These are phyloP conservation scores for Geranium brycei DNA, from an alignment of 345 rosid species.

Conservation along the genomic window DNA sequence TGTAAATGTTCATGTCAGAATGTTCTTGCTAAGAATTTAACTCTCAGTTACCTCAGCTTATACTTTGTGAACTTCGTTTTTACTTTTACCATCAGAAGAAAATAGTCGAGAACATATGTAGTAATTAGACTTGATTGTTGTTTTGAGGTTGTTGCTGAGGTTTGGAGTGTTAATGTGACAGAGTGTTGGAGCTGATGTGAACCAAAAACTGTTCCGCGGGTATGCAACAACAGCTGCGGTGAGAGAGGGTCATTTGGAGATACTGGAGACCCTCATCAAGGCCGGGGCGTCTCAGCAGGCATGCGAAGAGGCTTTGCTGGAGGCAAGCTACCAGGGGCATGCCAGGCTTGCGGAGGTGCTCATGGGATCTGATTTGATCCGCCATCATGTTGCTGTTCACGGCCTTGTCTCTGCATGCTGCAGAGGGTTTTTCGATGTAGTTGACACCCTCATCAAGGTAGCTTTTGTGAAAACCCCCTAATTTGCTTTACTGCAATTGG, in stretches of 20 bases:
- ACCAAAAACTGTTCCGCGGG: slow-evolving; percentile 49
- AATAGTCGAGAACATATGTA: too few species aligned
- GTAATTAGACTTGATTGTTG: not conserved
- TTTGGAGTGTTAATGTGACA: slow-evolving; percentile 13
- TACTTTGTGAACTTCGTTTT: too few species aligned
- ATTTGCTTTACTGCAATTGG: too few species aligned
- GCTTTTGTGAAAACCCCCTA: too few species aligned
- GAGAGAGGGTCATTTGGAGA: slow-evolving; percentile 35
- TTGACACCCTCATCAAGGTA: slow-evolving; percentile 37
- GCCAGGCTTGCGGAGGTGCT: slow-evolving; percentile 26
- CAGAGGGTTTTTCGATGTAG: slow-evolving; percentile 47
- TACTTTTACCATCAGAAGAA: too few species aligned
- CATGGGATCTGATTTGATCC: slow-evolving; percentile 36
- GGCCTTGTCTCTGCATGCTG: slow-evolving; percentile 48
- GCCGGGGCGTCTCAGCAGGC: slow-evolving; percentile 44
- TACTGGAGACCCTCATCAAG: slow-evolving; percentile 33
- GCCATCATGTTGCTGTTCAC: slow-evolving; percentile 33
- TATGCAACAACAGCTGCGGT: slow-evolving; percentile 50
- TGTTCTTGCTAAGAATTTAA: not conserved
- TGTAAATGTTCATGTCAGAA: not conserved
- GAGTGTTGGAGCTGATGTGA: slow-evolving; percentile 45
- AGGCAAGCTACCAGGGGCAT: slow-evolving; percentile 42
- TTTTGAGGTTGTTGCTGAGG: not conserved
- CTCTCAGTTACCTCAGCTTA: not conserved
- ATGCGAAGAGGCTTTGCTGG: slow-evolving; percentile 57